Evolutionary conservation across 2,329 filamentous ascomycete genomes (phyloP), one percentile per base, ranked within the genome.

Genomic region (Penicillium sp.): DNA sequence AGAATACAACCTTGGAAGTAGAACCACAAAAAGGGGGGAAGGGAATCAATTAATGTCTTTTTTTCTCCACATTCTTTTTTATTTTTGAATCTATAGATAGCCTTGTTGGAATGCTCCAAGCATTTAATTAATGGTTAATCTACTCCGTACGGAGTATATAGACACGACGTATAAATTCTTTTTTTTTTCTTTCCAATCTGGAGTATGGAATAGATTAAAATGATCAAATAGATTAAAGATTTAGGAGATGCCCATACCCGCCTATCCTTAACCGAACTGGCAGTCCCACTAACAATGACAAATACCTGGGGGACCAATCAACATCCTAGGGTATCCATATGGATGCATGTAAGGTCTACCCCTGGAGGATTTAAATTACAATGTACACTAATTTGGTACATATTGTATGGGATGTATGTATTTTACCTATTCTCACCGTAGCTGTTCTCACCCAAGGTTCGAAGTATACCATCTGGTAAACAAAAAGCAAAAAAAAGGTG

Each of bases 231-330:
- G 6, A 55, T 50, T 51, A 52, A 56, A 56, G 48, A 59, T 55
- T 47, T 31, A 41, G 19, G 49, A 36, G 33, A 46, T 53, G 56
- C 56, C 55, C 51, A 55, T 63, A 61, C 21, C 63, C 61, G 55
- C 55, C 15, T 46, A 65, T 65, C 63, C 53, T 53, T 63, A 27
- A 60, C 59, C 31, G 25, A 60, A 57, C 10, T 21, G 46, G 60
- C 5, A 55, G 52, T 29, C 54, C 53, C 58, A 41, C 44, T 13
- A 13, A 55, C 51, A 62, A 61, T 67, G 63, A 66, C 65, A 67
- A 67, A 67, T 66, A 66, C 44, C 46, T 58, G 38, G 50, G 44
- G 50, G 36, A 23, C 65, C 63, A 63, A 65, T 65, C 11, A 55
- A 13, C 11, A 21, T 21, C 6, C 47, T 21, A 29, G 49, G 10